Percentiles rank a stretch among this genome's conserved stretches.
phyloP scores from a whole-genome alignment of 2,329 filamentous ascomycete species.

The Aspergillus ustus region DNA sequence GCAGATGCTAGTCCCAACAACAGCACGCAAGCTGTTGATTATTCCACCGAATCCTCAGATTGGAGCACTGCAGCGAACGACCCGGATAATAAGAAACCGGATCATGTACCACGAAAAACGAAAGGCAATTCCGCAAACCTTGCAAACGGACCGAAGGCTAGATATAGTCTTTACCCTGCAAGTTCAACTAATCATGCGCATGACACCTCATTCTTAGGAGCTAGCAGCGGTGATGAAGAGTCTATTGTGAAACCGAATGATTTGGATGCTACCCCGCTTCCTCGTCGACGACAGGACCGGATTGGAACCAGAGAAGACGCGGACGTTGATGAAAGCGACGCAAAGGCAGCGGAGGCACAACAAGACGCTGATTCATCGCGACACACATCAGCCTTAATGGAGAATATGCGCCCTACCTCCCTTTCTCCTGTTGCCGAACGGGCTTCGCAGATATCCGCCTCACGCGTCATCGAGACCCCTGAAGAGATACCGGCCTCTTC shows the following conservation, averaged over 20 bases:
- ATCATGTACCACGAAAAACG: conserved; percentile 27
- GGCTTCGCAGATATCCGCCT: conserved; percentile 27
- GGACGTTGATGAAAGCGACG: conserved; percentile 14
- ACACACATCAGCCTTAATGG: conserved; percentile 19
- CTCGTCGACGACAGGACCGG: conserved; percentile 19
- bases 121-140: conserved; percentile 33
- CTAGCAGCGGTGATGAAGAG: conserved; percentile 43
- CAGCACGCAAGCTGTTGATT: conserved; percentile 22
- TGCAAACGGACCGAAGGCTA: conserved; percentile 29
- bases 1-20: conserved; percentile 29
- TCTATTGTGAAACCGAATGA: conserved; percentile 25
- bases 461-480: conserved; percentile 16
- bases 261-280: conserved; percentile 24
- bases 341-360: conserved; percentile 15
- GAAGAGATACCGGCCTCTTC: conserved; percentile 9
- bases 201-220: conserved; percentile 40
- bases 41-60: conserved; percentile 30
- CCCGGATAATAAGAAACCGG: conserved; percentile 24
- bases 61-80: conserved; percentile 25
- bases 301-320: conserved; percentile 11
- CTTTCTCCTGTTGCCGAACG: conserved; percentile 36
- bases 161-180: conserved; percentile 35
- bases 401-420: conserved; percentile 21
- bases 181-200: conserved; percentile 26
- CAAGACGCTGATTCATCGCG: conserved; percentile 9